These are phyloP conservation scores for Hordeum vulgare DNA, from an alignment of 176 grass and related monocot species.

Conservation along the genomic window MorexV3_pseudomolecules_assembly NC_058524.1:94291120-94291619, in stretches of 20 bases:
- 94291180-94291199: neutral
- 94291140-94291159: slow-evolving; percentile 98
- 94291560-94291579: neutral
- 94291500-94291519: slow-evolving; percentile 88
- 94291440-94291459: neutral
- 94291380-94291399: slow-evolving; percentile 29
- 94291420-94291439: neutral
- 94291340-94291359: slow-evolving; percentile 90
- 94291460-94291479: slow-evolving; percentile 26
- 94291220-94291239: slow-evolving; percentile 2
- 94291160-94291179: slow-evolving; percentile 95
- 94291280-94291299: slow-evolving; percentile 98
- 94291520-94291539: slow-evolving; percentile 84
- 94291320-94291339: slow-evolving; percentile 98
- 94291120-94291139: slow-evolving; percentile 94
- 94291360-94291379: slow-evolving; percentile 90
- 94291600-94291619: neutral
- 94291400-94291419: neutral
- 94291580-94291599: neutral
- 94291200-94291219: slow-evolving; percentile 1
- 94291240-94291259: slow-evolving; percentile 12
- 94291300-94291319: slow-evolving; percentile 96
- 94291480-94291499: slow-evolving; percentile 89
- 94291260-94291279: slow-evolving; percentile 96
- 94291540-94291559: slow-evolving; percentile 60